These are phyloP conservation scores for Fusarium sp. DNA, from an alignment of 2,329 filamentous ascomycete genomes.

Conservation along the genomic window DNA sequence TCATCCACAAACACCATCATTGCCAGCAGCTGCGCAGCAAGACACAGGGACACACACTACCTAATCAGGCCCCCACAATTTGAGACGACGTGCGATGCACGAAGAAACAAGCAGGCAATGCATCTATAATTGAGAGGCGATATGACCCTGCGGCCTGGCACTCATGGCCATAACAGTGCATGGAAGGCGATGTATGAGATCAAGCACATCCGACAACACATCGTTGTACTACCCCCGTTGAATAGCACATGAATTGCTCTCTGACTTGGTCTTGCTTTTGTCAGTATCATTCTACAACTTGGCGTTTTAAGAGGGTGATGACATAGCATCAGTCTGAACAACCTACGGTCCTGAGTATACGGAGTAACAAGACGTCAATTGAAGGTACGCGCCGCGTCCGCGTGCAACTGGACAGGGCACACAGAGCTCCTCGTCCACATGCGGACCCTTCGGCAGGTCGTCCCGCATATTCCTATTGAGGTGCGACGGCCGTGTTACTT, in stretches of 20 bases:
- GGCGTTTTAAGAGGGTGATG: slow-evolving; percentile 3
- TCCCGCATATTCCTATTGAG: slow-evolving; percentile 38
- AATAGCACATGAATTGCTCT: slow-evolving; percentile 6
- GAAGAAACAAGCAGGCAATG: slow-evolving; percentile 14
- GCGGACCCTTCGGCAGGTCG: slow-evolving; percentile 33
- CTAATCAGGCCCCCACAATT: slow-evolving; percentile 19
- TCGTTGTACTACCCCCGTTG: slow-evolving; percentile 10
- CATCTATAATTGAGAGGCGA: slow-evolving; percentile 27
- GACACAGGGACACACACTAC: slow-evolving; percentile 18
- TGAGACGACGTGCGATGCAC: slow-evolving; percentile 29
- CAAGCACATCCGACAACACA: slow-evolving; percentile 35
- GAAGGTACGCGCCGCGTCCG: slow-evolving; percentile 38
- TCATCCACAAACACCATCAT: slow-evolving; percentile 10
- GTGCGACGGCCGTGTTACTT: slow-evolving; percentile 35
- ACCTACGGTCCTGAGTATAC: neutral
- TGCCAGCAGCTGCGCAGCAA: neutral
- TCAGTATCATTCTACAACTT: neutral
- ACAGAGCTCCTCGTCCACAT: slow-evolving; percentile 16
- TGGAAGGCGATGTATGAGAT: slow-evolving; percentile 28
- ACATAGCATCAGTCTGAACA: slow-evolving; percentile 10
- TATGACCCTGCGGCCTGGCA: slow-evolving; percentile 23
- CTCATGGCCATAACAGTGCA: slow-evolving; percentile 6
- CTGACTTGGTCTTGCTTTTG: slow-evolving; percentile 12
- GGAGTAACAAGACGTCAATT: slow-evolving; percentile 19
- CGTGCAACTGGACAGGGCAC: slow-evolving; percentile 24